Evolutionary conservation across 1,139 yeast species (phyloP), one percentile per base, ranked within the genome.

Genomic region (Candida sanyaensis): DNA sequence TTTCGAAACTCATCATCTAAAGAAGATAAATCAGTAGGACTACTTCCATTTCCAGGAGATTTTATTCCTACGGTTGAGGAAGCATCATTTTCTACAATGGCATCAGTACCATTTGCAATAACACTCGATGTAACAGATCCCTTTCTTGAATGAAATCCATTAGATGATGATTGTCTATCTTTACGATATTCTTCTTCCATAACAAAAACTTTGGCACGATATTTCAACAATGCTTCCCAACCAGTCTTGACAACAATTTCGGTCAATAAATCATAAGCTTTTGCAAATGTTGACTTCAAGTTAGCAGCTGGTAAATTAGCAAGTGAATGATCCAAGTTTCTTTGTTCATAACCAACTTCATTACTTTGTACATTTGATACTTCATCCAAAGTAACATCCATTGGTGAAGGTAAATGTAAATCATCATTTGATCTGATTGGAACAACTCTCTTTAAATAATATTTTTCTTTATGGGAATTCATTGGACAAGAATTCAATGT

Each of bases 401-500:
- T 68, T 1, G 96, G 96, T 37, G 86, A 78, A 1, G 97, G 96
- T 58, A 88, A 78, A 50, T 83, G 86, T 33, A 87, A 77, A 51
- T 83, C 82, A 40, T 87, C 71, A 56, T 70, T 57, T 52, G 72
- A 76, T 47, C 68, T 84, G 37, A 88, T 83, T n/a, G 78, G 77
- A 5, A 91, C 81, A 12, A 78, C 69, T 68, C 96, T 75, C 47
- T 68, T 71, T 52, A 80, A 73, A 12, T 73, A 58, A 59, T 80
- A 88, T 50, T 80, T 79, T 39, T 85, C 87, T 57, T 82, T 81
- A 53, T 83, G 79, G 2, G 86, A 79, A 61, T 87, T 86, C 96
- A 93, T 88, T 8, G 98, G 98, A 62, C 96, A 86, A 6, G 97
- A 88, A 63, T 93, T 93, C 55, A 93, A 76, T 0, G 97, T 84